A percentile compares a stretch with the other conserved stretches of the same genome.
Evolutionary conservation across 495 filamentous ascomycete species (phyloP).

Genomic region (Aspergillus campestris): DNA sequence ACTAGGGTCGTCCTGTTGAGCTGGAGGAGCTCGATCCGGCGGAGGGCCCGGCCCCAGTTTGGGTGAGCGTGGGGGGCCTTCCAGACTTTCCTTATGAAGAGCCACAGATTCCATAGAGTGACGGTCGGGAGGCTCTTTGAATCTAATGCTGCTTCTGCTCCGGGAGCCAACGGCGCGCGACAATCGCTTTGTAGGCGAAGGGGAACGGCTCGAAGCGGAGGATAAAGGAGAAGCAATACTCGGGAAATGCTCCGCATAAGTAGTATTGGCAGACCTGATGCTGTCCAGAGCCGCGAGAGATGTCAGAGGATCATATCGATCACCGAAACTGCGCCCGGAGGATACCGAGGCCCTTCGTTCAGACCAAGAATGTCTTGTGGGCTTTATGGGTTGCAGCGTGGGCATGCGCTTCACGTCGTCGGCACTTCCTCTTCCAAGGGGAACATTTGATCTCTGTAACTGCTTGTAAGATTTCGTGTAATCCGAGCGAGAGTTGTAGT

Average conservation of each 20-base stretch:
- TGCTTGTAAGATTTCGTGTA: neutral
- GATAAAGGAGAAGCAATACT: constrained; percentile 51
- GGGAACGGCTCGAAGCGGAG: constrained; percentile 41
- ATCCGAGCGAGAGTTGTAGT: constrained; percentile 2
- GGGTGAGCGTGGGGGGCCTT: constrained; percentile 5
- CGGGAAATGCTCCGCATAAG: constrained; percentile 39
- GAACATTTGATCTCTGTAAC: constrained; percentile 2
- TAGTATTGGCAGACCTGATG: constrained; percentile 41
- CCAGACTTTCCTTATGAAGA: constrained; percentile 12
- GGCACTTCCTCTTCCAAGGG: neutral
- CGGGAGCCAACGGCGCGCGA: constrained; percentile 35
- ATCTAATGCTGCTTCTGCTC: constrained; percentile 31
- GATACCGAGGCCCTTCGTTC: constrained; percentile 24
- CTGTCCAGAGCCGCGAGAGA: constrained; percentile 42
- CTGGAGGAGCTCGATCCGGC: constrained; percentile 20
- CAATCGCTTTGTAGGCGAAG: constrained; percentile 42
- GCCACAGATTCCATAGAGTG: constrained; percentile 13
- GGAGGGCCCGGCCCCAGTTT: constrained; percentile 27
- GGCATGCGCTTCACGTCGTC: neutral
- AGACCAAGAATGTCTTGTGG: neutral
- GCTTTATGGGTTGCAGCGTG: too few species aligned
- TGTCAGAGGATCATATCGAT: constrained; percentile 27
- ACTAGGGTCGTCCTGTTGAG: constrained; percentile 19
- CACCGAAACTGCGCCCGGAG: constrained; percentile 28
- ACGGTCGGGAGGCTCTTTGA: constrained; percentile 19